A percentile compares a stretch with the other conserved stretches of the same genome.
phyloP scores from a whole-genome alignment of 1,284 basidiomycete species.

The Xerocomus nothofagi region DNA sequence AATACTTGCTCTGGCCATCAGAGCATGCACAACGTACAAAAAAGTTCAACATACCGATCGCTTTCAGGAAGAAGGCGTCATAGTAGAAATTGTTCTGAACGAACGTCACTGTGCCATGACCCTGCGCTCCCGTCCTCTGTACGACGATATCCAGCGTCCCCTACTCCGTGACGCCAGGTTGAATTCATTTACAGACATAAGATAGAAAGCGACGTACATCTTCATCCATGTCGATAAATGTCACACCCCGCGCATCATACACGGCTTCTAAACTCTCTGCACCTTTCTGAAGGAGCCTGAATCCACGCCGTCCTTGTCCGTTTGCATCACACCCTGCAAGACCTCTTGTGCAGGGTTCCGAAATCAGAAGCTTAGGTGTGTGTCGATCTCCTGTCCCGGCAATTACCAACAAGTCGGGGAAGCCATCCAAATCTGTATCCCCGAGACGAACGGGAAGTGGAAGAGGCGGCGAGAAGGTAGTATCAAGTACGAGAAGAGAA shows the following conservation, averaged over 20 bases:
- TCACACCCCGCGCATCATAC: constrained; percentile 76
- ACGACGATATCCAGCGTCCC: constrained; percentile 93
- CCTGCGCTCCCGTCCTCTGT: constrained; percentile 74
- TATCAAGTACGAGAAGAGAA: constrained; percentile 70
- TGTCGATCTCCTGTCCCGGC: constrained; percentile 45
- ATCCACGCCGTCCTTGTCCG: constrained; percentile 59
- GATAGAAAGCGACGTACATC: constrained; percentile 63
- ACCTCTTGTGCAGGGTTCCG: constrained; percentile 64
- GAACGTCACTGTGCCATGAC: constrained; percentile 70
- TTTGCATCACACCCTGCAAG: constrained; percentile 53
- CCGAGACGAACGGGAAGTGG: constrained; percentile 84
- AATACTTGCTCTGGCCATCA: constrained; percentile 54
- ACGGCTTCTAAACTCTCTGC: constrained; percentile 65
- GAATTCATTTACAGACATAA: background rate
- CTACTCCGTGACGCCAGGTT: constrained; percentile 41
- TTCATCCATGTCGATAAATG: constrained; percentile 93
- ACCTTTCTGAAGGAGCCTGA: constrained; percentile 59
- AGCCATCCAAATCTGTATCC: constrained; percentile 94
- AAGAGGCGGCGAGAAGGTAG: constrained; percentile 57
- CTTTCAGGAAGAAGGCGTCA: constrained; percentile 98
- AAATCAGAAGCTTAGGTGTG: constrained; percentile 73
- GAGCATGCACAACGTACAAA: background rate
- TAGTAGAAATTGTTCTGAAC: constrained; percentile 98
- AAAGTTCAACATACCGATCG: constrained; percentile 62
- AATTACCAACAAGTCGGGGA: constrained; percentile 87